Percentiles rank a stretch among this genome's conserved stretches.
Conservation (phyloP, 495 filamentous ascomycete genomes). For the Penicillium nucicola region DNA sequence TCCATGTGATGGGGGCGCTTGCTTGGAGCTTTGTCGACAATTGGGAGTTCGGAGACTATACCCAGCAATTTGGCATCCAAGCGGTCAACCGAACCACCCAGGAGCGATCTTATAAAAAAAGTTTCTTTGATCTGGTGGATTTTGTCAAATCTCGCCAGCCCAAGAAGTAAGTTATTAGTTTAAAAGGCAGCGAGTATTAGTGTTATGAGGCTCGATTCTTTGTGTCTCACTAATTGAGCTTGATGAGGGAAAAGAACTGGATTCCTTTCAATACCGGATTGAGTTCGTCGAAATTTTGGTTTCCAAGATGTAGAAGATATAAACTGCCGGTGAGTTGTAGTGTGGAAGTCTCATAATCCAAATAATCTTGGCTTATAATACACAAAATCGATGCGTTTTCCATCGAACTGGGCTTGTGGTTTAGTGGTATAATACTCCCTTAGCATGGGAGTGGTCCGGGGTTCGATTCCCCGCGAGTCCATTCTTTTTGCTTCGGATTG, state of each 20-base stretch:
- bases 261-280: too few species aligned
- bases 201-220: too few species aligned
- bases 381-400: not conserved
- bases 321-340: too few species aligned
- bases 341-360: too few species aligned
- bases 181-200: not conserved
- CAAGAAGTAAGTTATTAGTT: not conserved
- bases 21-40: slow-evolving; percentile 47
- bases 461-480: slow-evolving; percentile 56
- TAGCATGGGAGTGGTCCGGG: slow-evolving; percentile 55
- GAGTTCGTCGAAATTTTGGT: too few species aligned
- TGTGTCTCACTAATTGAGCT: too few species aligned
- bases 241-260: too few species aligned
- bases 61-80: slow-evolving; percentile 41
- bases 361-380: too few species aligned
- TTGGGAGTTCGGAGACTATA: slow-evolving; percentile 45
- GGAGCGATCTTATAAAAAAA: slow-evolving; percentile 42
- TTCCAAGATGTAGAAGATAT: too few species aligned
- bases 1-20: slow-evolving; percentile 42
- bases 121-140: slow-evolving; percentile 47
- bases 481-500: too few species aligned
- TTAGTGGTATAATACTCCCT: slow-evolving; percentile 46
- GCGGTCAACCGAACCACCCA: slow-evolving; percentile 38
- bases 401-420: slow-evolving; percentile 36
- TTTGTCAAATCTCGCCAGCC: slow-evolving; percentile 31